Base-by-base conservation (phyloP, 108 stramenopile species). In the Nitzschia sp. region DNA sequence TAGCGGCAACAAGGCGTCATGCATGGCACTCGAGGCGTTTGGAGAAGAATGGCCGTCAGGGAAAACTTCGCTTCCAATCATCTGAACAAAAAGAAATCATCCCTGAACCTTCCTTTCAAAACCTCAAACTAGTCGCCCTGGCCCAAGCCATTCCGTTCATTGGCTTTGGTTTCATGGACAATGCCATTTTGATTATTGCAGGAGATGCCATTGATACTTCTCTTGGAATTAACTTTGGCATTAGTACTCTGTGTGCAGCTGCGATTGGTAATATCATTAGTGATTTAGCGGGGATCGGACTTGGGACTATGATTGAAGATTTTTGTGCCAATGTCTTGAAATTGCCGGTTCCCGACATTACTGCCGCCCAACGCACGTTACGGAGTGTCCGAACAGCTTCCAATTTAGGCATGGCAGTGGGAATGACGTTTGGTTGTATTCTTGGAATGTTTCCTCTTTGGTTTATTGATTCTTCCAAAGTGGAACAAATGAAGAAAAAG, bases 141-240 rank as follows among this genome's bases (percentile, higher is more conserved):
- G 75, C 72, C 42, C 82, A 82, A 49, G 72, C 79, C 48, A 83
- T 92, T 46, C 93, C 95, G 1, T 96, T 96, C 62, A 67, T 96
- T 21, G 95, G 93, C 8, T 98, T 98, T 75, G 97, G 97, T 13
- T 85, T 99, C 26, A 96, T 96, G 93, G 98, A 99, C 76, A 99
- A 98, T 70, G 72, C 90, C 23, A 91, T 99, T 42, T 83, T 99
- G 76, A 85, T 99, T 46, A 65, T 96, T 33, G 95, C 96, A 3
- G 98, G 98, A 19, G 97, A 98, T 68, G 81, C 90, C 30, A 98
- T 99, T 76, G 98, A 99, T 77, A 80, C 76, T 2, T 79, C 83
- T 15, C 31, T 75, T 53, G 98, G 98, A 29, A 93, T 97, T 0
- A 69, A 68, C 27, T 75, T 99, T 46, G 97, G 97, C 0, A 93